These are phyloP conservation scores for Mycena rebaudengoi DNA, from an alignment of 768 basidiomycete genomes.

Conservation along the genomic window DNA sequence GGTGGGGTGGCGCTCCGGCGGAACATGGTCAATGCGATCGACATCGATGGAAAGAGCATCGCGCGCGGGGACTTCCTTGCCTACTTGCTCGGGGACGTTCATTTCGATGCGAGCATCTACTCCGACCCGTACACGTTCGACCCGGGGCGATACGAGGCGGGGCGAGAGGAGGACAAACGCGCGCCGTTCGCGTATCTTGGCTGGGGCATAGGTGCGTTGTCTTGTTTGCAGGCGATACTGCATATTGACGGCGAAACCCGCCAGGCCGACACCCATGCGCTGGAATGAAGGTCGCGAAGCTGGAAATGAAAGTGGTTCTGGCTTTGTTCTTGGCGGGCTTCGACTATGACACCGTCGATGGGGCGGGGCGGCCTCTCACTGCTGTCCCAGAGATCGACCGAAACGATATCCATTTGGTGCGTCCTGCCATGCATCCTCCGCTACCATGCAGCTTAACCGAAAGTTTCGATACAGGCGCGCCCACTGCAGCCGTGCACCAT, in stretches of 20 bases:
- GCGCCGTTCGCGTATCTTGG: conserved; percentile 3
- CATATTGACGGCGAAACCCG: too few species aligned
- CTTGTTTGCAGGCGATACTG: too few species aligned
- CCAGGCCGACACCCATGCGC: conserved; percentile 20
- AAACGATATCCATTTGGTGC: conserved; percentile 45
- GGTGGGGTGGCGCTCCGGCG: conserved; percentile 15
- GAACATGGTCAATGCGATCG: conserved; percentile 9
- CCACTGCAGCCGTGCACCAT: neutral
- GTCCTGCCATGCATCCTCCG: neutral
- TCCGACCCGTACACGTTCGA: conserved; percentile 22
- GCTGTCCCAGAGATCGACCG: conserved; percentile 38
- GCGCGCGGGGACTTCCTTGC: conserved; percentile 20
- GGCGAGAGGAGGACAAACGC: neutral
- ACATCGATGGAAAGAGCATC: conserved; percentile 9
- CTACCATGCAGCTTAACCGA: neutral
- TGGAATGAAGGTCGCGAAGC: conserved; percentile 45
- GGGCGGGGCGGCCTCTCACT: conserved; percentile 34
- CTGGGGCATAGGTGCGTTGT: too few species aligned
- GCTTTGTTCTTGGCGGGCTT: conserved; percentile 43
- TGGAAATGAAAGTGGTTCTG: conserved; percentile 48
- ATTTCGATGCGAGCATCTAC: conserved; percentile 21
- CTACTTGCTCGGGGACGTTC: conserved; percentile 16
- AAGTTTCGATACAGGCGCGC: neutral
- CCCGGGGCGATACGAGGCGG: conserved; percentile 10
- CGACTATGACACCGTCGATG: conserved; percentile 46